Percentiles rank a stretch among this genome's conserved stretches.
Conservation (phyloP, 2,329 filamentous ascomycete species). For the Venturia effusa region DNA sequence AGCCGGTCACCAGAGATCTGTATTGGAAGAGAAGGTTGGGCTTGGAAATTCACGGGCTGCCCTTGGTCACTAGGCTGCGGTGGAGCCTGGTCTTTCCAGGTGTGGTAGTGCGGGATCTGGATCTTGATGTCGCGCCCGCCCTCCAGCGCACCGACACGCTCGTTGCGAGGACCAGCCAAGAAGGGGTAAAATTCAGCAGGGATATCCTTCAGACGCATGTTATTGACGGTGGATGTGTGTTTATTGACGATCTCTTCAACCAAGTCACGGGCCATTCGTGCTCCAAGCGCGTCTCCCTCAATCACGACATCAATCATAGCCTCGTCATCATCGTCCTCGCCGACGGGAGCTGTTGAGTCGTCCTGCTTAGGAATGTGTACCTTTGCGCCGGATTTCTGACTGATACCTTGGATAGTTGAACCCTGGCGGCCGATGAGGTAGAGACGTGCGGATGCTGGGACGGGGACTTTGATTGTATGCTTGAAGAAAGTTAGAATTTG, state of each 20-base stretch:
- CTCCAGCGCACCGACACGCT: conserved; percentile 50
- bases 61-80: conserved; percentile 49
- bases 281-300: conserved; percentile 83
- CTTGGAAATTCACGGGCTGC: conserved; percentile 57
- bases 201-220: conserved; percentile 69
- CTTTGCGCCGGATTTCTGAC: conserved; percentile 78
- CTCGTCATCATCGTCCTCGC: conserved; percentile 63
- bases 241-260: conserved; percentile 84
- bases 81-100: conserved; percentile 57
- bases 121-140: conserved; percentile 66
- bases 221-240: conserved; percentile 50
- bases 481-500: conserved; percentile 21
- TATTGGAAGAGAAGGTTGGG: conserved; percentile 68
- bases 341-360: conserved; percentile 42
- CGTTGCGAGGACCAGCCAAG: conserved; percentile 70
- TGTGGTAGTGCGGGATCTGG: conserved; percentile 71
- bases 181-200: conserved; percentile 94
- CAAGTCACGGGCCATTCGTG: conserved; percentile 69
- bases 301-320: conserved; percentile 74
- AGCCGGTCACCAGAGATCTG: conserved; percentile 75
- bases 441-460: conserved; percentile 73
- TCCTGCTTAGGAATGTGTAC: conserved; percentile 83
- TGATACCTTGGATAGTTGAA: conserved; percentile 78
- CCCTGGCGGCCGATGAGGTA: conserved; percentile 92
- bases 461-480: conserved; percentile 62